These are phyloP conservation scores for Verbena officinalis DNA, from an alignment of 257 asterid genomes.

Conservation along the genomic window DNA sequence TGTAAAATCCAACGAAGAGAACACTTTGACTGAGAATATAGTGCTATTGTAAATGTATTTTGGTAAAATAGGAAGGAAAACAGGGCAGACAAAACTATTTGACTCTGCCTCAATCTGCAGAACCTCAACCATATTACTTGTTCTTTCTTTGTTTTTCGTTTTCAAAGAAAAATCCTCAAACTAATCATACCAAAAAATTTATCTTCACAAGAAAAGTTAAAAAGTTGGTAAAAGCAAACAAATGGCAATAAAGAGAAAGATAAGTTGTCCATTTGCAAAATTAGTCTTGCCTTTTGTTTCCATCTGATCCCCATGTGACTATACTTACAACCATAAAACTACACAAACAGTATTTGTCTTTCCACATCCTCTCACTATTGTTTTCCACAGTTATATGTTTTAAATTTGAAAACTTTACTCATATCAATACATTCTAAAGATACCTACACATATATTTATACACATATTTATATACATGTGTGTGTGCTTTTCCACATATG, in stretches of 20 bases:
- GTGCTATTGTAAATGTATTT: no score
- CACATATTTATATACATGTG: neutral
- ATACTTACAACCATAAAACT: conserved; percentile 15
- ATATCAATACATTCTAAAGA: neutral
- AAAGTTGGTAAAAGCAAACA: neutral
- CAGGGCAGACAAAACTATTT: no score
- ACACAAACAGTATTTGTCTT: neutral
- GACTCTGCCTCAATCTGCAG: no score
- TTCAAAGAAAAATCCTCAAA: no score
- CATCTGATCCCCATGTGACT: conserved; percentile 20
- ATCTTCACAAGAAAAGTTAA: conserved; percentile 12
- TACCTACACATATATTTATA: neutral
- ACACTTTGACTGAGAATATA: no score
- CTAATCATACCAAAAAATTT: no score
- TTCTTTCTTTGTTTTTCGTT: no score
- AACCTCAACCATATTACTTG: no score
- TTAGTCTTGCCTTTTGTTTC: neutral
- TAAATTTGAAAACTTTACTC: neutral
- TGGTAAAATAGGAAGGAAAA: no score
- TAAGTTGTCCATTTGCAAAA: neutral
- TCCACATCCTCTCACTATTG: neutral
- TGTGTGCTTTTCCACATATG: neutral
- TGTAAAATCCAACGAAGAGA: no score
- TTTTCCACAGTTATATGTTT: neutral
- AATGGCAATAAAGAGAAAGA: neutral